A percentile compares a stretch with the other conserved stretches of the same genome.
Evolutionary conservation across 345 rosid genomes (phyloP).

Genomic region (Salix udensis): DNA sequence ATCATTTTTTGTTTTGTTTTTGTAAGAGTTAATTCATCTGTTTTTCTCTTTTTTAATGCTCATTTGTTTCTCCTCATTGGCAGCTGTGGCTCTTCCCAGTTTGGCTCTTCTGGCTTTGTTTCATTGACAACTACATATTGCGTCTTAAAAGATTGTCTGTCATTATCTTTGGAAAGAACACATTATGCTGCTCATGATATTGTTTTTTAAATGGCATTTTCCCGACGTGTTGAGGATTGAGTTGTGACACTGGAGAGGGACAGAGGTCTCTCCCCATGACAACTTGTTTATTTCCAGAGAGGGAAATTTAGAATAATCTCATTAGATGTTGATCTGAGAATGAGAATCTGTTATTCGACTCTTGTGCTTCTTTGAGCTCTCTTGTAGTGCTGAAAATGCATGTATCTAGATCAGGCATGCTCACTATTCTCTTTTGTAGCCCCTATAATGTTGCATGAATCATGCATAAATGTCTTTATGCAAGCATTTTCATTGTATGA

Average conservation of each 20-base stretch:
- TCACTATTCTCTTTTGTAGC: not conserved
- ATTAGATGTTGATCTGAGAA: not conserved
- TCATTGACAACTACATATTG: not conserved
- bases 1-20: not conserved
- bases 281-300: not conserved
- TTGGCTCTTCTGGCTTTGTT: not conserved
- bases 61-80: constrained; percentile 11
- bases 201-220: not conserved
- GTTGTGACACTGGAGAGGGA: not conserved
- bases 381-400: not conserved
- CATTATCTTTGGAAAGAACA: not conserved
- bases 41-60: constrained; percentile 11
- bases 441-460: not conserved
- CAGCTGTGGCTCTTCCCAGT: not conserved
- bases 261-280: not conserved
- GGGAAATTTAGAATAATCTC: not conserved
- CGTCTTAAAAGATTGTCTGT: constrained; percentile 1
- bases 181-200: not conserved
- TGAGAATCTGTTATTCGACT: not conserved
- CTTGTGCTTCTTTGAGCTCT: not conserved
- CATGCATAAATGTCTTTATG: not conserved
- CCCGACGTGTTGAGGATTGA: not conserved
- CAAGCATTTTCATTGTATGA: not conserved
- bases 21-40: constrained; percentile 1
- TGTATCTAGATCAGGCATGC: not conserved